Base-by-base conservation (phyloP, 2,329 filamentous ascomycete genomes). In the Blastomyces percursus region DNA sequence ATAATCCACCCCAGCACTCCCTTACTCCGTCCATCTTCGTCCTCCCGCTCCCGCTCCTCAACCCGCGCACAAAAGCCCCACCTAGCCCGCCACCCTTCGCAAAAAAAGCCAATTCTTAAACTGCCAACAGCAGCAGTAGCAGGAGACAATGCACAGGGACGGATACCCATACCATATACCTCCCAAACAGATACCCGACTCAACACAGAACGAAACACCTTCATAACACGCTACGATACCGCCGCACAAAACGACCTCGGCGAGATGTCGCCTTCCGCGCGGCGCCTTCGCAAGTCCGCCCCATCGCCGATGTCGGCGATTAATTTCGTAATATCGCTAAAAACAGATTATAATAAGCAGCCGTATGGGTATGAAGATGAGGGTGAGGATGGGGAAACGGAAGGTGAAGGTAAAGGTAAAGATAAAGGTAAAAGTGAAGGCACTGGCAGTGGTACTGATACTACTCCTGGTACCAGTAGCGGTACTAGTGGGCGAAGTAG, bases 151-250 rank as follows among this genome's bases (percentile, higher is more conserved):
- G 46, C 12, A 8, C 19, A 21, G n/a, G 19, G n/a, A 3, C 6
- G n/a, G 8, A 12, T 12, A 50, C 27, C 9, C 46, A 8, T 1
- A 9, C 56, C 44, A 1, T 30, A 44, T 40, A 62, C 63, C 24
- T 38, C 56, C 12, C 12, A 56, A 42, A 21, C 46, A 16, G 24
- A 63, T 35, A 64, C 63, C 16, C 35, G 27, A 38, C 58, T 40
- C 9, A 64, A 64, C 44, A 64, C 63, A 4, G 54, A 61, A 1
- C 51, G 61, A 19, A 64, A 64, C 35, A 16, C 52, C 32, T 38
- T 62, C 54, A 21, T 63, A 27, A 57, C 61, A 9, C 61, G 62
- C 35, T 42, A 24, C 27, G 16, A 61, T 4, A 38, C 51, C 24
- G 19, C 59, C n/a, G 9, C n/a, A 7, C 42, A 9, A 42, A 42